Base-by-base conservation (phyloP, 306 rosid genomes). In the Cicer bijugum region DNA sequence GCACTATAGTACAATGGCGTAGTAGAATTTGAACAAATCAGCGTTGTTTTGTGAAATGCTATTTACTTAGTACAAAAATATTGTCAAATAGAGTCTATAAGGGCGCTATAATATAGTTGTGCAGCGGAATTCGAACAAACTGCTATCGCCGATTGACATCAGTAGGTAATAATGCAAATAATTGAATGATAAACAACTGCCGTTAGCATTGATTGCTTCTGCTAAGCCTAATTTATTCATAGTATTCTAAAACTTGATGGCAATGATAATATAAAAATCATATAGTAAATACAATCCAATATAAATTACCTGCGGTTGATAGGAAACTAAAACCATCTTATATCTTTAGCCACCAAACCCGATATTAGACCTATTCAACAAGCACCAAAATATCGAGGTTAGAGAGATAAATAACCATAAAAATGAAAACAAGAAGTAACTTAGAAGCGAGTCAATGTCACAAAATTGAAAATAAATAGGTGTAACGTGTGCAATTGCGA, bases 241-340 rank as follows among this genome's bases (percentile, higher is more conserved):
- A 12, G 43, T 9, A 64, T 61, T 16, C 20, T 28, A 42, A 55
- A 72, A 33, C 45, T 20, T 1, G 33, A 35, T 9, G 38, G 43
- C 3, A 12, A 1, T 33, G 43, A 20, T 40, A 69, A 37, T 33
- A 38, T 35, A 55, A 69, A 12, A 35, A 1, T 43, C 33, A 16
- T 0, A 6, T 0, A 6, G n/a, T 53, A 35, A 55, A 44, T 4
- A 56, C 56, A 37, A 73, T 10, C 44, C 17, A 72, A 55, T 14
- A 59, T 33, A 14, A 8, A 6, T 57, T 78, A 92, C 98, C 98
- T 87, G 98, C 69, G 87, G 79, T 81, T 87, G 95, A 84, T 88
- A 88, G 71, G 92, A 81, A 50, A 87, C 86, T 74, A 88, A 81
- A 52, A 90, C 87, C 98, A 90, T 88, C 77, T 76, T 81, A 39